Base-by-base conservation (phyloP, 2,329 filamentous ascomycete species). In the Arthrobotrys megalospora region DNA sequence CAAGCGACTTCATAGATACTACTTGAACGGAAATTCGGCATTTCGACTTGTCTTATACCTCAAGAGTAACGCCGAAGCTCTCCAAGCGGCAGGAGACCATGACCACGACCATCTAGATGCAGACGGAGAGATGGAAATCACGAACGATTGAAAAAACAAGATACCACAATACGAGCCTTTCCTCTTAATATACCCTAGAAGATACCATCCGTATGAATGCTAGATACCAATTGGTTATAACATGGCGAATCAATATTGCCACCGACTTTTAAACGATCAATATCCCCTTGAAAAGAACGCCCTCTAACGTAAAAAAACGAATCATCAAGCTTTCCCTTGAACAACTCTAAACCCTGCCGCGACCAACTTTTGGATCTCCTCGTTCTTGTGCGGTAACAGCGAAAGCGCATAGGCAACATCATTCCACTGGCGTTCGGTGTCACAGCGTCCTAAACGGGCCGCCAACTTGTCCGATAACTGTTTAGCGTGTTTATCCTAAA, bases 361-460 rank as follows among this genome's bases (percentile, higher is more conserved):
- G 16, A 96, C 88, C 76, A 91, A 83, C 86, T 94, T 96, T 76
- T 89, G 88, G 72, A 97, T 96, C 53, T 96, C 93, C 83, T 97
- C 93, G 82, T 95, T 95, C 87, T 96, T 96, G 84, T 99, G 96
- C 82, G 94, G 94, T 71, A 99, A 85, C 76, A 97, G 85, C 1
- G 93, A 93, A 76, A 99, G 86, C 2, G 94, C 94, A 86, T 94
- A 99, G 0, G 95, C 93, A 50, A 98, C 94, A 85, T 99, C 96
- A 83, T 95, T 97, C 96, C 96, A 99, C 84, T 98, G 94, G 80
- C 94, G 88, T 85, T 99, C 95, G 58, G 89, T 97, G 83, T 97
- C 94, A 82, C 94, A 97, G 55, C 95, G 89, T 0, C 89, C 87
- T 52, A 99, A 88, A 80, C 96, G 89, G 4, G 94, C 94, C 0